Conservation (phyloP, 306 rosid genomes). For the Leucaena leucocephala region DNA sequence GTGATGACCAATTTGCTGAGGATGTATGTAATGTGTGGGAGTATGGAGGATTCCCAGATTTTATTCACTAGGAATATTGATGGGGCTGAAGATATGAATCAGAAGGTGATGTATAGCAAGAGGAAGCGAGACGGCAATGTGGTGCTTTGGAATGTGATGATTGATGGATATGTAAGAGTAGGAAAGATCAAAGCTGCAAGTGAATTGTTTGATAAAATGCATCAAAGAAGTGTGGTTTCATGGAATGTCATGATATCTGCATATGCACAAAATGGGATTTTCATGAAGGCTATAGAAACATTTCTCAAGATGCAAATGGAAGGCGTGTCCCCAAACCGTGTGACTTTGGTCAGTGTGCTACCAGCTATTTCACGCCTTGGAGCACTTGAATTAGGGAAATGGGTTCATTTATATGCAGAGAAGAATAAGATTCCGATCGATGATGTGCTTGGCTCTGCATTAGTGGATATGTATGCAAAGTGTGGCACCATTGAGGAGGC, state of each 20-base stretch:
- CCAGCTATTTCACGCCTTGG: conserved; percentile 75
- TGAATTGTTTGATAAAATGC: conserved; percentile 62
- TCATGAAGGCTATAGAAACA: conserved; percentile 60
- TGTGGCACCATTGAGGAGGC: conserved; percentile 84
- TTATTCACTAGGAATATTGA: conserved; percentile 56
- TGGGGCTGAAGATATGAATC: conserved; percentile 29
- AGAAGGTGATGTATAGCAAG: conserved; percentile 33
- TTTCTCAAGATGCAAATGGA: conserved; percentile 64
- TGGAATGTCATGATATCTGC: conserved; percentile 83
- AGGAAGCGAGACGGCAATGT: conserved; percentile 61
- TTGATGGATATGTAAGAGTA: conserved; percentile 66
- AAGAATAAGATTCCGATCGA: conserved; percentile 54
- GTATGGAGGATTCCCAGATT: conserved; percentile 54
- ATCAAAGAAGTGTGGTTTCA: conserved; percentile 68
- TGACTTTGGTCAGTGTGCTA: conserved; percentile 71
- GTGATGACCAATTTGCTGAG: conserved; percentile 65
- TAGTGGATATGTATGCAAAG: conserved; percentile 76
- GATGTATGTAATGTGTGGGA: conserved; percentile 72
- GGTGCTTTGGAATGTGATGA: conserved; percentile 73
- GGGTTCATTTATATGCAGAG: conserved; percentile 72
- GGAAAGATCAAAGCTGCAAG: conserved; percentile 57
- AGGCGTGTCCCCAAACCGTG: conserved; percentile 58
- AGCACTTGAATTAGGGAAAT: conserved; percentile 71
- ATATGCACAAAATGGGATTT: conserved; percentile 67
- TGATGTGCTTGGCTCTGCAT: conserved; percentile 79